Conservation (phyloP, 2,329 filamentous ascomycete genomes). For the Trichoderma simmonsii region DNA sequence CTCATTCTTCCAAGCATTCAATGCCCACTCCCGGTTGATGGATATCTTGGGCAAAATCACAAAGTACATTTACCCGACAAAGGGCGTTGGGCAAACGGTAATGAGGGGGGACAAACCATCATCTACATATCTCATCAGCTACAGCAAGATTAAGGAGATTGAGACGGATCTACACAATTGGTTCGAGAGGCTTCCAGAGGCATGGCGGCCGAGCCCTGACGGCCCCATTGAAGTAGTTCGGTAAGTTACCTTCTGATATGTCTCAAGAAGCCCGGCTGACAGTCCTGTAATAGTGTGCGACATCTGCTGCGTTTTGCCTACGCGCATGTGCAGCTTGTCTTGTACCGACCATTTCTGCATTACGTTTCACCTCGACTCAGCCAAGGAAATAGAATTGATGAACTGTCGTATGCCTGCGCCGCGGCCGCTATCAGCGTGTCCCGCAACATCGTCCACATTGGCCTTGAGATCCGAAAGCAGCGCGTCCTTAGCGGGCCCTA, state of each 20-base stretch:
- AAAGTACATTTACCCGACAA: slow-evolving; percentile 63
- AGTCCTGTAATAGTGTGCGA: slow-evolving; percentile 49
- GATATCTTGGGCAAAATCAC: slow-evolving; percentile 62
- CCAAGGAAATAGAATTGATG: slow-evolving; percentile 60
- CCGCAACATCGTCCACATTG: slow-evolving; percentile 75
- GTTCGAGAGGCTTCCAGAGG: slow-evolving; percentile 66
- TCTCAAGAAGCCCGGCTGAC: not conserved
- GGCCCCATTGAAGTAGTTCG: slow-evolving; percentile 71
- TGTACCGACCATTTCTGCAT: slow-evolving; percentile 80
- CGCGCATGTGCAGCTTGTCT: slow-evolving; percentile 76
- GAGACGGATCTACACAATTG: slow-evolving; percentile 62
- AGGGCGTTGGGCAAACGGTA: slow-evolving; percentile 49
- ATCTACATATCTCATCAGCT: slow-evolving; percentile 61
- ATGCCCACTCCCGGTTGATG: slow-evolving; percentile 63
- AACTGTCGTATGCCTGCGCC: slow-evolving; percentile 73
- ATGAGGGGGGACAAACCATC: slow-evolving; percentile 41
- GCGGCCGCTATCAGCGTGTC: slow-evolving; percentile 60
- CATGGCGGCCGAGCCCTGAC: slow-evolving; percentile 76
- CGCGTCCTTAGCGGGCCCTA: slow-evolving; percentile 75
- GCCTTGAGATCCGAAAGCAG: slow-evolving; percentile 71
- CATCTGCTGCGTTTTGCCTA: slow-evolving; percentile 77
- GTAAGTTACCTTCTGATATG: slow-evolving; percentile 46
- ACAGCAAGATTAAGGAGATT: slow-evolving; percentile 60
- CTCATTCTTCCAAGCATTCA: slow-evolving; percentile 62
- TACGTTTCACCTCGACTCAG: slow-evolving; percentile 68